Evolutionary conservation across 768 basidiomycete species (phyloP).

Genomic region (Calvatia gigantea): DNA sequence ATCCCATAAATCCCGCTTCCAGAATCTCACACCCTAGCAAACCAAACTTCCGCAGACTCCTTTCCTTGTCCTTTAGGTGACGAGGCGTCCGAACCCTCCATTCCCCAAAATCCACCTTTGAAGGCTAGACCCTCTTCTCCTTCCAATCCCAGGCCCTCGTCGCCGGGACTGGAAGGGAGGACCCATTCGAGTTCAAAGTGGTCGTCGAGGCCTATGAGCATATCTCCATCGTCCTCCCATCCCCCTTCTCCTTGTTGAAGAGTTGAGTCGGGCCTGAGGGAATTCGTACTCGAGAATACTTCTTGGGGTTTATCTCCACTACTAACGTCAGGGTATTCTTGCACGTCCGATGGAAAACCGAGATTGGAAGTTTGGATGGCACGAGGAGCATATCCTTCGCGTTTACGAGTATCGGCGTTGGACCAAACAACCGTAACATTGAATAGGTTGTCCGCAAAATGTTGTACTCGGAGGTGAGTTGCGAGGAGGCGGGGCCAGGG

Average conservation of each 20-base stretch:
- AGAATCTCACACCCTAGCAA: conserved; percentile 13
- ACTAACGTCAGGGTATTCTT: no score
- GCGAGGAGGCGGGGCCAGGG: conserved; percentile 31
- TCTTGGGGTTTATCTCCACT: no score
- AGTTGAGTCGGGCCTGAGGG: no score
- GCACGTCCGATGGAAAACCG: background rate
- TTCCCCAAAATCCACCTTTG: conserved; percentile 38
- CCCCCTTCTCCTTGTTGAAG: background rate
- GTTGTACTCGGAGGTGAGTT: conserved; percentile 33
- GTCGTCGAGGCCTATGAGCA: conserved; percentile 33
- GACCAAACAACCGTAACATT: conserved; percentile 36
- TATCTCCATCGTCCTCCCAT: conserved; percentile 22
- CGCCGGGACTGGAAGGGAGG: background rate
- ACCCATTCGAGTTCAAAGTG: conserved; percentile 39
- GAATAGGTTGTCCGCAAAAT: conserved; percentile 35
- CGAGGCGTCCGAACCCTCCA: conserved; percentile 28
- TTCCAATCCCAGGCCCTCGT: conserved; percentile 4
- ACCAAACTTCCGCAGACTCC: conserved; percentile 39
- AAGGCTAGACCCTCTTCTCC: conserved; percentile 34
- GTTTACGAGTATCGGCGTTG: conserved; percentile 25
- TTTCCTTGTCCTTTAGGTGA: conserved; percentile 27
- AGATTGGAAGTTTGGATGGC: background rate
- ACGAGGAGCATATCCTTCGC: conserved; percentile 19
- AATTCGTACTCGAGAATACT: no score
- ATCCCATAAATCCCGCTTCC: no score